A percentile compares a stretch with the other conserved stretches of the same genome.
phyloP scores from a whole-genome alignment of 1,139 yeast genomes.

The Suhomyces bolitotheri region DNA sequence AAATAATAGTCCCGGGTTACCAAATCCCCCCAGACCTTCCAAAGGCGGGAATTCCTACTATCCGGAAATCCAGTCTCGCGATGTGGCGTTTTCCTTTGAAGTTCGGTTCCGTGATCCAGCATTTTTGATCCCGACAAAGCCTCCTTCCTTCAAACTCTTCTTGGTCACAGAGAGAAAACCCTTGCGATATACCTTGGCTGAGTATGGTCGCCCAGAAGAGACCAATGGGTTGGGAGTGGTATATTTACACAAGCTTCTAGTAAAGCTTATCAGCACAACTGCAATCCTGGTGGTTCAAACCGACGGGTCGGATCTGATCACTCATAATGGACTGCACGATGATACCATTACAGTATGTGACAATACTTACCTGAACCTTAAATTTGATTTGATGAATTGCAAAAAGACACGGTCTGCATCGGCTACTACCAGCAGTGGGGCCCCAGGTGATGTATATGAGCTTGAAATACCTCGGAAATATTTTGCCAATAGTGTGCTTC shows the following conservation, averaged over 20 bases:
- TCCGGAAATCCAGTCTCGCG: slow-evolving; percentile 34
- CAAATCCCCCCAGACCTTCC: slow-evolving; percentile 11
- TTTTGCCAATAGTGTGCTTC: slow-evolving; percentile 45
- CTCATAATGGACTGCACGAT: slow-evolving; percentile 34
- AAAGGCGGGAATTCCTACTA: slow-evolving; percentile 14
- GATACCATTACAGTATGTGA: slow-evolving; percentile 32
- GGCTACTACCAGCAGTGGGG: slow-evolving; percentile 21
- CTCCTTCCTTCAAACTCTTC: slow-evolving; percentile 42
- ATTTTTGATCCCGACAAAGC: slow-evolving; percentile 41
- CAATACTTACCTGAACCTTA: slow-evolving; percentile 36
- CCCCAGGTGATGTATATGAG: slow-evolving; percentile 34
- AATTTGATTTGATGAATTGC: slow-evolving; percentile 43
- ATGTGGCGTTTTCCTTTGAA: slow-evolving; percentile 49
- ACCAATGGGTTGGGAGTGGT: slow-evolving; percentile 51
- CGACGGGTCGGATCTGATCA: slow-evolving; percentile 26
- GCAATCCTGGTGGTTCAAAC: slow-evolving; percentile 37
- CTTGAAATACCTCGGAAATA: slow-evolving; percentile 47
- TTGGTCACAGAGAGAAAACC: slow-evolving; percentile 40
- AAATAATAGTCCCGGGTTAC: slow-evolving; percentile 9
- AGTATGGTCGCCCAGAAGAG: slow-evolving; percentile 40
- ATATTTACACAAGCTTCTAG: slow-evolving; percentile 38
- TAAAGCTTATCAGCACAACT: slow-evolving; percentile 38
- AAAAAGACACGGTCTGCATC: slow-evolving; percentile 29
- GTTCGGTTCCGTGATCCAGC: slow-evolving; percentile 50
- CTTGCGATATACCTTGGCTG: slow-evolving; percentile 33